Evolutionary conservation across 2,329 filamentous ascomycete genomes (phyloP), one percentile per base, ranked within the genome.

Genomic region (Aurifilum marmelostoma): DNA sequence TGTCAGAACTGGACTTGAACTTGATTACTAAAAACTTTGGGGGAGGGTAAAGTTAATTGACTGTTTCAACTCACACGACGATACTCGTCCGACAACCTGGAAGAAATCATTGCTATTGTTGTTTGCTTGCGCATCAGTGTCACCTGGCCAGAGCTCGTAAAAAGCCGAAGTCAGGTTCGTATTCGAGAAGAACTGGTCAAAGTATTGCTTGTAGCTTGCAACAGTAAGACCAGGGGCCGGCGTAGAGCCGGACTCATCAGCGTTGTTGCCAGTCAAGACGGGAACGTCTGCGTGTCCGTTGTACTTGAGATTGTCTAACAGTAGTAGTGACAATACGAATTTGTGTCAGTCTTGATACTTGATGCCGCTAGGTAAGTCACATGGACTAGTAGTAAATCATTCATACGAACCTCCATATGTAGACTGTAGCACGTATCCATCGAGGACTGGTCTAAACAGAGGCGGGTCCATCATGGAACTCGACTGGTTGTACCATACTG

Each of bases 341-440:
- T 11, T 2, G 16, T 24, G 18, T 34, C 18, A 60, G 56, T 37
- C 16, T 14, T 60, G 29, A 60, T n/a, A 11, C 12, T 11, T 27
- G 21, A 12, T n/a, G 7, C n/a, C 5, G 21, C 16, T 18, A 21
- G 16, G 18, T 7, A 47, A 21, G 41, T 21, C 16, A 47, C 41
- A 9, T n/a, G 34, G 21, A 59, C 14, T 1, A 29, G 16, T 2
- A n/a, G n/a, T n/a, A n/a, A n/a, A n/a, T 12, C 11, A 60, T 34
- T 21, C n/a, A n/a, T n/a, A 60, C 60, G 39, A 29, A 63, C 60
- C 60, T 63, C 16, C 60, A 27, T 67, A 67, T 27, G 60, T 64
- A 14, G 63, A 52, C 3, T 39, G 66, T n/a, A 67, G 47, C n/a
- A 67, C 66, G 52, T 58, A 67, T 32, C 66, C 66, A 47, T 67